Conservation (phyloP, 2,329 filamentous ascomycete genomes). For the Fusarium fujikuroi region DNA sequence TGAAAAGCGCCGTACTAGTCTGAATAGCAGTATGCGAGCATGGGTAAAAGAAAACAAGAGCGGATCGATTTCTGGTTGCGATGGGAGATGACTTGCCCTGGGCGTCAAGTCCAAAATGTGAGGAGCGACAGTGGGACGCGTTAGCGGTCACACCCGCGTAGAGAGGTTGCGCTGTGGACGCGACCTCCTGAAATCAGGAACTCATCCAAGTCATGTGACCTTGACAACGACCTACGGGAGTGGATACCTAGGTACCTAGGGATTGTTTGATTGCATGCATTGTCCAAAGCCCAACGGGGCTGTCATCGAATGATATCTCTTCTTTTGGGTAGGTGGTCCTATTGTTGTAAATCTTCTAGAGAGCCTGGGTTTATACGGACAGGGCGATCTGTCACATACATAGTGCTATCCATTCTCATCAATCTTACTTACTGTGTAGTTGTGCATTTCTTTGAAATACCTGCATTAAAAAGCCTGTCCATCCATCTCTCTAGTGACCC, state of each 20-base stretch:
- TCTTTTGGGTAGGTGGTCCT: background rate
- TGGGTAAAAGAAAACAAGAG: constrained; percentile 40
- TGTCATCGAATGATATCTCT: background rate
- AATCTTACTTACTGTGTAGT: background rate
- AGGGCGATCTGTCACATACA: background rate
- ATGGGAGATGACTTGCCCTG: constrained; percentile 37
- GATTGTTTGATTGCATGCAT: background rate
- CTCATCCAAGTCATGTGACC: constrained; percentile 21
- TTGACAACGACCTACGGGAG: background rate
- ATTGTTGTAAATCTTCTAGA: background rate
- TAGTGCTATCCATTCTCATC: background rate
- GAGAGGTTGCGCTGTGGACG: constrained; percentile 42
- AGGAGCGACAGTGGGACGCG: constrained; percentile 42
- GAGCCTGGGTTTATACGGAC: background rate
- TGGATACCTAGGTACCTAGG: too few relatives aligned
- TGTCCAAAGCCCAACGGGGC: background rate
- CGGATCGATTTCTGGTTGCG: constrained; percentile 41
- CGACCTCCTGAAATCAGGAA: constrained; percentile 5
- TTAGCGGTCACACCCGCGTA: constrained; percentile 45
- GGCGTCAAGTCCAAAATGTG: constrained; percentile 24
- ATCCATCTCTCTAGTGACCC: background rate
- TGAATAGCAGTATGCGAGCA: constrained; percentile 11
- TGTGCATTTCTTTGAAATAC: background rate
- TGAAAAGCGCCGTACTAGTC: constrained; percentile 25
- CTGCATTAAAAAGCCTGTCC: background rate